Percentiles rank a stretch among this genome's conserved stretches.
Evolutionary conservation across 495 filamentous ascomycete species (phyloP).

Genomic region (Penicilliopsis zonata): DNA sequence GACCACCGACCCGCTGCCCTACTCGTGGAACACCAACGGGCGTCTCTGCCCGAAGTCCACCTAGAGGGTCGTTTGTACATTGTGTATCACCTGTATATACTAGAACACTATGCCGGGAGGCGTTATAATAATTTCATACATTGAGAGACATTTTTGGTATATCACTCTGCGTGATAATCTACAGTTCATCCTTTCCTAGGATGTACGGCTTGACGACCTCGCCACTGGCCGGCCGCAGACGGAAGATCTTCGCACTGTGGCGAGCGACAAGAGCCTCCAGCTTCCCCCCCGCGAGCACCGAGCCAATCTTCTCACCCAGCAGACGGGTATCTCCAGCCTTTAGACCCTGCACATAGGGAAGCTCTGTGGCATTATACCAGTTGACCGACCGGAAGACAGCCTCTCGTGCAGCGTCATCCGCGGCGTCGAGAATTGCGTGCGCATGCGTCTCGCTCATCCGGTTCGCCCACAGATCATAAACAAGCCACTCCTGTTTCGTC

Average conservation of each 20-base stretch:
- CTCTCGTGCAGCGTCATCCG: constrained; percentile 5
- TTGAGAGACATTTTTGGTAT: too few relatives aligned
- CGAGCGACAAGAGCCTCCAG: constrained; percentile 20
- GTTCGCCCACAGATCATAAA: constrained; percentile 42
- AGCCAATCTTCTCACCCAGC: constrained; percentile 24
- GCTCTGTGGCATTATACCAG: constrained; percentile 29
- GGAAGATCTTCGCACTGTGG: constrained; percentile 29
- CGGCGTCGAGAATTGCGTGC: constrained; percentile 19
- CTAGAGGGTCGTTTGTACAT: too few relatives aligned
- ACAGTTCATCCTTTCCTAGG: neutral
- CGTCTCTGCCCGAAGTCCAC: too few relatives aligned
- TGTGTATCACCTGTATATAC: too few relatives aligned
- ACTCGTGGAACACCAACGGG: too few relatives aligned
- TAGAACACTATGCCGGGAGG: too few relatives aligned
- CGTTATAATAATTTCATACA: too few relatives aligned
- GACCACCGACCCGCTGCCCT: too few relatives aligned
- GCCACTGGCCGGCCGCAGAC: constrained; percentile 17
- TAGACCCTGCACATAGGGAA: constrained; percentile 28
- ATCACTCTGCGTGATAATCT: neutral
- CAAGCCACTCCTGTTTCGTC: constrained; percentile 26
- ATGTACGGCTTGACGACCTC: neutral
- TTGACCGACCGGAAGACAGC: constrained; percentile 7
- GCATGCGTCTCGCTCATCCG: constrained; percentile 31
- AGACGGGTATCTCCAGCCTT: constrained; percentile 18
- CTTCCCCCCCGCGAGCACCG: constrained; percentile 22